Evolutionary conservation across 345 rosid species (phyloP), one percentile per base, ranked within the genome.

Genomic region (Citrus cavaleriei): DNA sequence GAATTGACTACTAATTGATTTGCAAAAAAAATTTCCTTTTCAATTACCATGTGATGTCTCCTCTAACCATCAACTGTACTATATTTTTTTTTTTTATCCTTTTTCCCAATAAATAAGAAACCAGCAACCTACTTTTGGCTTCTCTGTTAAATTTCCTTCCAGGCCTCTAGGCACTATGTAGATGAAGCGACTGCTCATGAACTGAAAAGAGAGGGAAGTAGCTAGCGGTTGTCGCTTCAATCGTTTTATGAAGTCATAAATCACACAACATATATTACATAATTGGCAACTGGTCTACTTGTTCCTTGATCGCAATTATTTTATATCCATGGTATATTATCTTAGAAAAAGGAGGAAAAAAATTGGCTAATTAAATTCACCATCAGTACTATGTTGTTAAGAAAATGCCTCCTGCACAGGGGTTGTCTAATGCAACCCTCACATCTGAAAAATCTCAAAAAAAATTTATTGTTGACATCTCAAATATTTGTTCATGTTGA

Each of bases 151-250:
- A 22, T 46, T 68, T 55, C 21, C 25, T 18, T 54, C 61, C 38
- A 38, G 18, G 1, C 69, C 7, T 59, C 32, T 13, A n/a, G 32
- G 46, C 65, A 34, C 1, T 73, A 27, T 61, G 4, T 25, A 12
- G 10, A 35, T 22, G 54, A 46, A 73, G 37, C 25, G 68, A 59
- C 77, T 59, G 68, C 24, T 73, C 38, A 40, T 62, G 69, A 30
- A 57, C 2, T 38, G 25, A 74, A 35, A 74, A 27, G 13, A 54
- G 18, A 13, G 71, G 70, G 32, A 40, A 65, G 66, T 73, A 58
- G 79, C 58, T 73, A 58, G 79, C 58, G 68, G 37, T 35, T 67
- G 71, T 69, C 79, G 55, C 57, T 69, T 61, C 70, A 80, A 68
- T 74, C 61, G 68, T 74, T 74, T 57, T 35, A 46, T 32, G 42